Evolutionary conservation across 163 green algal genomes (phyloP), one percentile per base, ranked within the genome.

Genomic region (Picocystis sp.): DNA sequence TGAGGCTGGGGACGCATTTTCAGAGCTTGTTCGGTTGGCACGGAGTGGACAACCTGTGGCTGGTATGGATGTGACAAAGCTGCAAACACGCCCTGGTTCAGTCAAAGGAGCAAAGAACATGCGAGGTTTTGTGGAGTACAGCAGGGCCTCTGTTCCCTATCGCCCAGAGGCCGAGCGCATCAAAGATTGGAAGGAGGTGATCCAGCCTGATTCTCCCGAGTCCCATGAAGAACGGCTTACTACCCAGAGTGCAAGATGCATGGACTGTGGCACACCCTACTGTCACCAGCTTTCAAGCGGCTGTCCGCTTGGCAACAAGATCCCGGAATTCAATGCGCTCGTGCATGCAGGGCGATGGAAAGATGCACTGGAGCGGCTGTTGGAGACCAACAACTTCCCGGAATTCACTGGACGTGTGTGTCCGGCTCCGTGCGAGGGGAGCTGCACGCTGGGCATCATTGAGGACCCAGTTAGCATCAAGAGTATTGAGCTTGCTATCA

Each of bases 351-450:
- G 82, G 38, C 64, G 78, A 23, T 95, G 85, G 87, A 65, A 63
- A 11, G 83, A 93, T 57, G 87, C 87, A 17, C 67, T 92, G 42
- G 72, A 94, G 63, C 63, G 83, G 1, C 76, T 96, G 55, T 64
- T 94, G 49, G 81, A 93, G 63, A 96, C 87, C 15, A 96, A 96
- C 74, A 94, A 95, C 74, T 96, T 96, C 72, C 87, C 87, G 42
- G 87, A 95, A 76, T 95, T 95, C 76, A 95, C 86, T 0, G 83
- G 84, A 42, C 66, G 87, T 41, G 87, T 96, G 41, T 96, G 87
- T 70, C 87, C 87, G 8, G 87, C 87, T 10, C 87, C 87, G 11
- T 96, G 87, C 63, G 87, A 96, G 79, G 86, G 85, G 56, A 70
- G 76, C 23, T 96, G 87, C 63, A 79, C 89, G 54, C 71, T 96